Base-by-base conservation (phyloP, 2,329 filamentous ascomycete genomes). In the Ciborinia camelliae region DNA sequence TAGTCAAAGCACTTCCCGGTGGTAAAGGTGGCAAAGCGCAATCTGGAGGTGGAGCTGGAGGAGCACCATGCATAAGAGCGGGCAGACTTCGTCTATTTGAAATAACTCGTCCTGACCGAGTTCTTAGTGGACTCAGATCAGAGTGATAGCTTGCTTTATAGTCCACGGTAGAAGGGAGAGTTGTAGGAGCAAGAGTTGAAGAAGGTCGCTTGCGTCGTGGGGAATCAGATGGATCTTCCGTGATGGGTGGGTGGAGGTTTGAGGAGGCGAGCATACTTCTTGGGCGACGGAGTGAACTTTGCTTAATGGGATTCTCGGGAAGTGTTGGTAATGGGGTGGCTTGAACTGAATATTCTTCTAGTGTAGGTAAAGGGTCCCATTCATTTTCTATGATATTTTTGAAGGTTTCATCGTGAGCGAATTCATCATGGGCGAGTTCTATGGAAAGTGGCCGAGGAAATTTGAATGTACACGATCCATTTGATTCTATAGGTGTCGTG, bases 21-120 rank as follows among this genome's bases (percentile, higher is more conserved):
- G 73, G 73, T 9, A 75, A 41, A 45, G 74, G 73, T 30, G 74
- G 74, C 23, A 75, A 60, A 3, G 73, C 73, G 65, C 70, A 74
- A 51, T 70, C 62, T 51, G 74, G 74, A 28, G 74, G 74, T 2
- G 74, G 74, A 4, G 72, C 71, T 45, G 72, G 72, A 5, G 74
- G 74, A 12, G 73, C 72, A 12, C 73, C 73, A 52, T 69, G 69
- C 9, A 71, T 65, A 1, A 75, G 67, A 10, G 61, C 58, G 18
- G 71, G 71, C 62, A 74, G 59, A 60, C 72, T 75, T 35, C 67
- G 68, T 41, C 71, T 68, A 26, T 67, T 71, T 4, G 37, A 52
- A 12, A 72, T 66, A 45, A 20, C 55, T 65, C 1, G 67, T 39
- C n/a, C 63, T 39, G 28, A 66, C 65, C 2, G 69, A 50, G 12